Percentiles rank a stretch among this genome's conserved stretches.
phyloP scores from a whole-genome alignment of 768 basidiomycete genomes.

The Lanmaoa rubissima region DNA sequence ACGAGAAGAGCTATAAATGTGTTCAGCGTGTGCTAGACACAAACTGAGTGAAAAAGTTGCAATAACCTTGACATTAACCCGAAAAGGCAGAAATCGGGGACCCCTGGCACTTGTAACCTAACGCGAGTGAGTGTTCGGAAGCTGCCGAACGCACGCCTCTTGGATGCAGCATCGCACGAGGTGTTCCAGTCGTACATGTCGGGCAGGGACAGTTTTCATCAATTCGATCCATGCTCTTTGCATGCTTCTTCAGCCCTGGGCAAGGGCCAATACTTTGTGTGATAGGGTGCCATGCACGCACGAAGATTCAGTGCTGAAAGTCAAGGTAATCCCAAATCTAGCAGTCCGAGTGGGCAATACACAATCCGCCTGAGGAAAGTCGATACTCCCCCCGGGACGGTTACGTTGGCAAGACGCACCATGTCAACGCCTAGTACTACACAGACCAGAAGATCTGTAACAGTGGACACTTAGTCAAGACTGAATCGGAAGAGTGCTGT shows the following conservation, averaged over 20 bases:
- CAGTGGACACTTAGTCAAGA: not conserved
- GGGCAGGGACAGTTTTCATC: conserved; percentile 82
- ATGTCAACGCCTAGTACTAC: conserved; percentile 92
- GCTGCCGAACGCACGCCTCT: too few relatives aligned
- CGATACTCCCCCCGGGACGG: not conserved
- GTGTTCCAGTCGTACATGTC: conserved; percentile 67
- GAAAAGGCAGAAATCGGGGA: too few relatives aligned
- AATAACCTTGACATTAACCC: too few relatives aligned
- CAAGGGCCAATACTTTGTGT: conserved; percentile 6
- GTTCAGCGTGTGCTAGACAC: too few relatives aligned
- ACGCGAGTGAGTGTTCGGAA: too few relatives aligned
- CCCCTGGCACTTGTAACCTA: too few relatives aligned
- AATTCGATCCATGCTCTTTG: conserved; percentile 66
- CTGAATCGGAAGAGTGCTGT: not conserved
- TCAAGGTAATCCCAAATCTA: conserved; percentile 86
- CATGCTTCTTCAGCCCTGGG: conserved; percentile 58
- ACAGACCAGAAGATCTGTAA: conserved; percentile 79
- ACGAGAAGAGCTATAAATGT: too few relatives aligned
- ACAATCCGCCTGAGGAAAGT: conserved; percentile 71
- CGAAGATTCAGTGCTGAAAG: conserved; percentile 79
- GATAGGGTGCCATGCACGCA: conserved; percentile 25
- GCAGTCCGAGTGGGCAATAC: conserved; percentile 93
- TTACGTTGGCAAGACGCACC: conserved; percentile 42
- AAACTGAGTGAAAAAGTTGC: too few relatives aligned
- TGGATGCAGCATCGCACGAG: conserved; percentile 76